Conservation (phyloP, 2,329 filamentous ascomycete genomes). For the Fusarium sp. region DNA sequence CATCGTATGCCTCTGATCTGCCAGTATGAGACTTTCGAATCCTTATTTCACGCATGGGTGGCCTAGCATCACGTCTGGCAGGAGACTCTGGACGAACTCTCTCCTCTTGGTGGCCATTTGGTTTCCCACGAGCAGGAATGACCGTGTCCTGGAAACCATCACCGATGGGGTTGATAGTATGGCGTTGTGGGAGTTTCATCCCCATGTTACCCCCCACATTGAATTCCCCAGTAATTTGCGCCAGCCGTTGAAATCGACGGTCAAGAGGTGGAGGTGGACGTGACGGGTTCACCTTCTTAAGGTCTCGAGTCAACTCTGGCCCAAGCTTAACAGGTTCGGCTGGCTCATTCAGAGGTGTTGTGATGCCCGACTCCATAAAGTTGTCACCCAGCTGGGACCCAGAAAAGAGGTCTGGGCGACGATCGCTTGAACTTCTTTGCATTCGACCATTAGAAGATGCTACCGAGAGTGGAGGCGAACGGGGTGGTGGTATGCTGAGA, state of each 20-base stretch:
- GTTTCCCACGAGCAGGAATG: conserved; percentile 28
- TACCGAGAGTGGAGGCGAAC: conserved; percentile 32
- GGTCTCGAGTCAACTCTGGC: conserved; percentile 39
- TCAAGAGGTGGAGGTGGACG: conserved; percentile 19
- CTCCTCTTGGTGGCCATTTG: conserved; percentile 25
- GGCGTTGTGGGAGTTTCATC: conserved; percentile 47
- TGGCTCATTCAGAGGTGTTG: conserved; percentile 49
- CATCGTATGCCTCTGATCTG: conserved; percentile 33
- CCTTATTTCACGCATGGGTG: conserved; percentile 52
- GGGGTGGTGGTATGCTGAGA: conserved; percentile 38
- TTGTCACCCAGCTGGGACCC: conserved; percentile 52
- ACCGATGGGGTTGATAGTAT: conserved; percentile 43
- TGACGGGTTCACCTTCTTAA: conserved; percentile 35
- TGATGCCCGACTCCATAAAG: conserved; percentile 52
- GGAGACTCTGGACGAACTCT: conserved; percentile 40
- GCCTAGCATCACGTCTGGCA: conserved; percentile 44
- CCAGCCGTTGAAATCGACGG: conserved; percentile 21
- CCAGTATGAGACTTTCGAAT: conserved; percentile 42
- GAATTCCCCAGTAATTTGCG: conserved; percentile 28
- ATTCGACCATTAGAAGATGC: conserved; percentile 34
- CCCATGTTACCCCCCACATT: conserved; percentile 50
- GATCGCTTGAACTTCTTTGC: conserved; percentile 25
- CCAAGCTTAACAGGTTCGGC: conserved; percentile 37
- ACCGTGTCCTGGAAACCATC: conserved; percentile 47
- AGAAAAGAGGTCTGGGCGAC: conserved; percentile 45